phyloP scores from a whole-genome alignment of 306 rosid species.

The Sechiopsis laciniata region DNA sequence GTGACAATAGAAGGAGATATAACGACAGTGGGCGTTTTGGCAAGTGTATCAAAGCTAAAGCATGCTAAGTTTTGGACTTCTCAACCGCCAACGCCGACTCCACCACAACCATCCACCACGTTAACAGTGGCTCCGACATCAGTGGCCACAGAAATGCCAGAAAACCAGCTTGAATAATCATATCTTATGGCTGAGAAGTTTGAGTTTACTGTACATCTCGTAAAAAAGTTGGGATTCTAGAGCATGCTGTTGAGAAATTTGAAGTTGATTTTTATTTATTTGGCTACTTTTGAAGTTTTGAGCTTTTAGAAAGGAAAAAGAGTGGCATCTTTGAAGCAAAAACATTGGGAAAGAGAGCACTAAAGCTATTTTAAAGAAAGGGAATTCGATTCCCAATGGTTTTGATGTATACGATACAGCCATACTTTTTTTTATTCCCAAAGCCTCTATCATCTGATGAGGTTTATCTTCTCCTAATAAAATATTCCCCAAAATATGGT shows the following conservation, averaged over 20 bases:
- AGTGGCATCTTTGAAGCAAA: conserved; percentile 19
- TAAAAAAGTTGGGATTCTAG: conserved; percentile 5
- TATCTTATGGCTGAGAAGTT: not conserved
- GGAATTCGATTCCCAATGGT: conserved; percentile 21
- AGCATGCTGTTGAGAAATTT: conserved; percentile 16
- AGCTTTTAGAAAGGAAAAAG: conserved; percentile 2
- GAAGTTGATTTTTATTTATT: not conserved
- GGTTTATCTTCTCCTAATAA: conserved; percentile 5
- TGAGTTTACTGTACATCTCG: conserved; percentile 12
- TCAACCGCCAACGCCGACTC: not conserved
- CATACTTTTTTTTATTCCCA: conserved; percentile 33
- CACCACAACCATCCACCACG: not conserved
- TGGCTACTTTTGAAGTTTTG: conserved; percentile 15
- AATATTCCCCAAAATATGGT: not conserved
- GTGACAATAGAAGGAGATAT: conserved; percentile 27
- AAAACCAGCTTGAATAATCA: conserved; percentile 11
- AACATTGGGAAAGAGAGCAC: conserved; percentile 14
- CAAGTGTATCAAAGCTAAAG: conserved; percentile 26
- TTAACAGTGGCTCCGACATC: not conserved
- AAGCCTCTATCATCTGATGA: conserved; percentile 7
- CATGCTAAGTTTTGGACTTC: conserved; percentile 23
- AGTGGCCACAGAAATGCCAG: conserved; percentile 3
- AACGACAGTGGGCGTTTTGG: conserved; percentile 18
- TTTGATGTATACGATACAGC: conserved; percentile 22
- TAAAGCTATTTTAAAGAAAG: not conserved